These are phyloP conservation scores for Metschnikowia noctiluminum DNA, from an alignment of 805 yeast species.

Conservation along the genomic window DNA sequence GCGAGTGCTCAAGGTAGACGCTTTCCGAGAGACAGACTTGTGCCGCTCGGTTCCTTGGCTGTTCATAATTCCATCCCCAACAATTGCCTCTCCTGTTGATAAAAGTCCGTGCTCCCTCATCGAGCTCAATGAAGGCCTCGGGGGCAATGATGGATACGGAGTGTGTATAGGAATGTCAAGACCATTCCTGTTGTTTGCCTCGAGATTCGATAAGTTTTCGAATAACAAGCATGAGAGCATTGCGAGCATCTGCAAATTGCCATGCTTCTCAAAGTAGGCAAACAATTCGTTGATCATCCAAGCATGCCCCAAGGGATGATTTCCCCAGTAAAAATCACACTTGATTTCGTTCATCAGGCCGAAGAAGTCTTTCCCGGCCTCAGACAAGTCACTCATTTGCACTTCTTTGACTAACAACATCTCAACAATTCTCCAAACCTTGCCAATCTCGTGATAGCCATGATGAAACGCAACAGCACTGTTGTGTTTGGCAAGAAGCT, in stretches of 20 bases:
- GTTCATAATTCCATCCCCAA: slow-evolving; percentile 1
- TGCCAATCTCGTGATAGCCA: slow-evolving; percentile 61
- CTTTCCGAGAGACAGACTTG: slow-evolving; percentile 10
- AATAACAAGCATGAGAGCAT: slow-evolving; percentile 74
- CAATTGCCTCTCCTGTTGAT: slow-evolving; percentile 7
- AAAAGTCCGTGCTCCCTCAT: slow-evolving; percentile 9
- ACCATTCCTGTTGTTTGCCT: slow-evolving; percentile 11
- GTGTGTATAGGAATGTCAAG: slow-evolving; percentile 45
- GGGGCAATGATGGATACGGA: slow-evolving; percentile 39
- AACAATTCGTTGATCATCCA: slow-evolving; percentile 65
- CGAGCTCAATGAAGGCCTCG: slow-evolving; percentile 19
- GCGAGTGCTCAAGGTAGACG: slow-evolving; percentile 10
- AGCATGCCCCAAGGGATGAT: slow-evolving; percentile 70
- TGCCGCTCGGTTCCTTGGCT: background rate
- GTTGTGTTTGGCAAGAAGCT: slow-evolving; percentile 63
- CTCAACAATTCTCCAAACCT: slow-evolving; percentile 69
- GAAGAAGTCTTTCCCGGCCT: slow-evolving; percentile 6
- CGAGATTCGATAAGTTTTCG: slow-evolving; percentile 32
- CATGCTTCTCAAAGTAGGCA: slow-evolving; percentile 55
- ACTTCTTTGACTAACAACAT: slow-evolving; percentile 33
- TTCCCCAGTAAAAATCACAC: slow-evolving; percentile 64
- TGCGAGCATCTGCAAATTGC: slow-evolving; percentile 85
- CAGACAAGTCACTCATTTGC: slow-evolving; percentile 8
- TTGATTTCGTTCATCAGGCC: slow-evolving; percentile 6
- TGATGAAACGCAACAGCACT: slow-evolving; percentile 63